A percentile compares a stretch with the other conserved stretches of the same genome.
Conservation (phyloP, 2,329 filamentous ascomycete genomes). For the Colletotrichum paranaense region DNA sequence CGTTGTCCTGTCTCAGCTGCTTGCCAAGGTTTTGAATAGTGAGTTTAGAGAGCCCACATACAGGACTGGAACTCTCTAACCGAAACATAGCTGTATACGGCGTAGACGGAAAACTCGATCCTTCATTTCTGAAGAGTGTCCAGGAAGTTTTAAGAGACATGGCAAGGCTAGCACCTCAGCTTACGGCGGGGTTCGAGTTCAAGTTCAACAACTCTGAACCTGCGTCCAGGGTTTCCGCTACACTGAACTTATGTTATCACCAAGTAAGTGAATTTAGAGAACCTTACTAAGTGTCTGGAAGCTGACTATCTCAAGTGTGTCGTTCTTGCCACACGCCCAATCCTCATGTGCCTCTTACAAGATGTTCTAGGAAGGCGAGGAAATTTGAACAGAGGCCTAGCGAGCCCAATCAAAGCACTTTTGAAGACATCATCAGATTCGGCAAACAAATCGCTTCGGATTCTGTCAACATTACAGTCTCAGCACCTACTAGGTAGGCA, state of each 20-base stretch:
- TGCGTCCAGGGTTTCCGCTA: slow-evolving; percentile 12
- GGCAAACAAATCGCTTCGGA: slow-evolving; percentile 15
- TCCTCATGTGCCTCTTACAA: slow-evolving; percentile 15
- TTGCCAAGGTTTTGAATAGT: slow-evolving; percentile 26
- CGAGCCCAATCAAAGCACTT: slow-evolving; percentile 15
- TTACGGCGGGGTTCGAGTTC: slow-evolving; percentile 20
- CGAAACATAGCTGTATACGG: slow-evolving; percentile 11
- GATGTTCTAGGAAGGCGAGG: neutral
- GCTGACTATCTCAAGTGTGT: neutral
- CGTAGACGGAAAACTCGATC: slow-evolving; percentile 11
- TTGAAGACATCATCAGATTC: slow-evolving; percentile 19
- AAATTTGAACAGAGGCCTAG: slow-evolving; percentile 12
- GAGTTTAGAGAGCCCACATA: neutral
- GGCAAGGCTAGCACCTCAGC: neutral
- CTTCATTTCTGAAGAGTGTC: slow-evolving; percentile 15
- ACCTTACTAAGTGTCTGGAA: too few relatives aligned
- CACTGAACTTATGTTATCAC: slow-evolving; percentile 23
- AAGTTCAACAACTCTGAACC: slow-evolving; percentile 17
- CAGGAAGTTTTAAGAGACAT: slow-evolving; percentile 15
- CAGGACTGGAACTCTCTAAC: neutral
- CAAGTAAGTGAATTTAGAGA: neutral
- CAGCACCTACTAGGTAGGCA: slow-evolving; percentile 8
- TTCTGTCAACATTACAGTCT: slow-evolving; percentile 8
- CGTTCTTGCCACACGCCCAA: slow-evolving; percentile 10
- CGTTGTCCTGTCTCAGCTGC: slow-evolving; percentile 8